Evolutionary conservation across 1,139 yeast species (phyloP).

Genomic region (Eremothecium gossypii): DNA sequence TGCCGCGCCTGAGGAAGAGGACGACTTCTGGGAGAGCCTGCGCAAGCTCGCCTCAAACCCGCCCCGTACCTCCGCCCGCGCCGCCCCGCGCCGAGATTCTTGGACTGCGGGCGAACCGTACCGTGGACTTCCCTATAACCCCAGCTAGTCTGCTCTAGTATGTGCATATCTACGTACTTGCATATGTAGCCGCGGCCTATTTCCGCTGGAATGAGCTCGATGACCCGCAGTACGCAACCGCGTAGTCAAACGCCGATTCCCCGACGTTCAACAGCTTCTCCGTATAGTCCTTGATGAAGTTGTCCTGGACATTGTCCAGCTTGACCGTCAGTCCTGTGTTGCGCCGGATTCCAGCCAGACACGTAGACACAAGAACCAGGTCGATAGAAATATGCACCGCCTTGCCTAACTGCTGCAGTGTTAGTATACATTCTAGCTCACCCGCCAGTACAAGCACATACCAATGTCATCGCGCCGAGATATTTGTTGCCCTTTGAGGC

Average conservation of each 20-base stretch:
- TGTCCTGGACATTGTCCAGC: constrained; percentile 32
- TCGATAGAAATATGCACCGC: constrained; percentile 63
- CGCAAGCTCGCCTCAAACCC: constrained; percentile 36
- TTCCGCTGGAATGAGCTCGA: constrained; percentile 67
- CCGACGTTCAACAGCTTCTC: constrained; percentile 70
- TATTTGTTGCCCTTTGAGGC: not conserved
- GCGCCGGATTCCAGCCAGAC: constrained; percentile 83
- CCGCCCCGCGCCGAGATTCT: too few relatives aligned
- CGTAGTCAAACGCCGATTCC: constrained; percentile 70
- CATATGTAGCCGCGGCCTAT: constrained; percentile 15
- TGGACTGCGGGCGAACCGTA: too few relatives aligned
- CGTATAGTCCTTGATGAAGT: constrained; percentile 51
- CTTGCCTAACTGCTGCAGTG: constrained; percentile 42
- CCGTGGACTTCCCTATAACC: constrained; percentile 8
- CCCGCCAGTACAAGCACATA: not conserved
- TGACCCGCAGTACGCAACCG: constrained; percentile 61
- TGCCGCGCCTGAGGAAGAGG: constrained; percentile 37
- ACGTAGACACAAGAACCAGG: constrained; percentile 66
- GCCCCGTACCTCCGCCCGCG: too few relatives aligned
- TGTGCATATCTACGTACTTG: not conserved
- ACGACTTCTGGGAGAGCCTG: constrained; percentile 67
- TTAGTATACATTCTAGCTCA: not conserved
- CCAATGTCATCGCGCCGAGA: constrained; percentile 2
- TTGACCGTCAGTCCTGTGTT: constrained; percentile 69
- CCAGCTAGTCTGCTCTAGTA: constrained; percentile 3